Base-by-base conservation (phyloP, 2,329 filamentous ascomycete species). In the Pyrenochaeta sp. region DNA sequence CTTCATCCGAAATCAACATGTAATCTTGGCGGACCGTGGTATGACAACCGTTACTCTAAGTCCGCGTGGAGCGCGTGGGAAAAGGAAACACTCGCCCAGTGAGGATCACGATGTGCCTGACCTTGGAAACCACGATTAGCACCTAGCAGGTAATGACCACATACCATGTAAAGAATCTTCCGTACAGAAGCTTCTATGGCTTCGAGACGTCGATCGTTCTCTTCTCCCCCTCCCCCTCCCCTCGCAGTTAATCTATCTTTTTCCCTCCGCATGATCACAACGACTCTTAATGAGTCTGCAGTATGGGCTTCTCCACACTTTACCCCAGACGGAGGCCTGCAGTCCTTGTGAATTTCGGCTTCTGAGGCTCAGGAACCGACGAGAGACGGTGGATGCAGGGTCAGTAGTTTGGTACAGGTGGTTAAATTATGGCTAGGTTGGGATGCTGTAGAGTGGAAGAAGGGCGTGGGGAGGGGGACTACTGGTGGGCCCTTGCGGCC, bases 351-450 rank as follows among this genome's bases (percentile, higher is more conserved):
- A 40, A 49, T 57, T 58, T 61, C 58, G 62, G 62, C 60, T 64
- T 61, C 54, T 65, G 62, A 61, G 61, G 62, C 64, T 65, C 67
- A 69, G 67, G 65, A 67, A 69, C 67, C 63, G 61, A 43, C n/a
- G 34, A 30, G 48, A 15, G 19, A 36, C 52, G 46, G 48, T 50
- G 19, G 24, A 32, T 53, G 51, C 42, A 32, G 51, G 42, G 44
- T 47, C 22, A 19, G 28, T 24, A 32, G 42, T 48, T 51, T 49
- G 49, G 44, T 56, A 52, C 52, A 43, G 54, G 52, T 55, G 48
- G 37, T 43, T 51, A 51, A 51, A 51, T 51, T 51, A 50, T 39
- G 47, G 32, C 22, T 22, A 40, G 47, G 10, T 40, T 24, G 22
- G 47, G 22, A 30, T 37, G 47, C 28, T 6, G 47, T 28, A 24